A percentile compares a stretch with the other conserved stretches of the same genome.
Evolutionary conservation across 2,329 filamentous ascomycete species (phyloP).

Genomic region (Aspergillus sp.): DNA sequence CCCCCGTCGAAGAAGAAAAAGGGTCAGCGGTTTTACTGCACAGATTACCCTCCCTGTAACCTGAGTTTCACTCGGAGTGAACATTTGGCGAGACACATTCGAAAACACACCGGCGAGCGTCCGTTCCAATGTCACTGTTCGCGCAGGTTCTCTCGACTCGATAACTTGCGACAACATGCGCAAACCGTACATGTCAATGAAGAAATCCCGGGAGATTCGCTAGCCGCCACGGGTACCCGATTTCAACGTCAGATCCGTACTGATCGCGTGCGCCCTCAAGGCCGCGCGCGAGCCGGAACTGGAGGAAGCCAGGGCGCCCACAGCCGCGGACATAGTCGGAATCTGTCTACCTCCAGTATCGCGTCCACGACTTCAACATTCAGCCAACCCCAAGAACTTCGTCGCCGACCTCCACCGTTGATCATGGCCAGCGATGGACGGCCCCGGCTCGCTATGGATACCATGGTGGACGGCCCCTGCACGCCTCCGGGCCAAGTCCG

Average conservation of each 20-base stretch:
- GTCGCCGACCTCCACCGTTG: slow-evolving; percentile 74
- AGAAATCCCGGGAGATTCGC: slow-evolving; percentile 88
- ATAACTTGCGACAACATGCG: slow-evolving; percentile 94
- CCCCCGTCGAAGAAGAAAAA: slow-evolving; percentile 91
- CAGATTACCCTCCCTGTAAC: slow-evolving; percentile 88
- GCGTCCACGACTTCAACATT: slow-evolving; percentile 69
- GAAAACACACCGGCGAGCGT: slow-evolving; percentile 97
- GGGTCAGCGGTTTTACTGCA: slow-evolving; percentile 93
- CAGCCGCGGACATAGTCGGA: slow-evolving; percentile 74
- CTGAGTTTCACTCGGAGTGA: slow-evolving; percentile 95
- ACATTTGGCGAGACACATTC: slow-evolving; percentile 89
- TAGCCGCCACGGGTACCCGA: slow-evolving; percentile 86
- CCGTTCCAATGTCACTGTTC: slow-evolving; percentile 97
- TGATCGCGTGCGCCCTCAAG: slow-evolving; percentile 74
- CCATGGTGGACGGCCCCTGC: slow-evolving; percentile 60
- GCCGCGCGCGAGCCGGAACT: slow-evolving; percentile 73
- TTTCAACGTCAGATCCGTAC: slow-evolving; percentile 91
- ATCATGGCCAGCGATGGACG: slow-evolving; percentile 72
- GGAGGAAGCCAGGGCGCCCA: slow-evolving; percentile 69
- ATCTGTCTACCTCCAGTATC: slow-evolving; percentile 86
- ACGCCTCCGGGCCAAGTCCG: slow-evolving; percentile 63
- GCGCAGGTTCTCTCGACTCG: slow-evolving; percentile 85
- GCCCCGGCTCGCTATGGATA: slow-evolving; percentile 53
- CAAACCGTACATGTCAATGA: slow-evolving; percentile 98
- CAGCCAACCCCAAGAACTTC: slow-evolving; percentile 59